phyloP scores from a whole-genome alignment of 768 basidiomycete species.

The Coprinopsis cinerea region DNA sequence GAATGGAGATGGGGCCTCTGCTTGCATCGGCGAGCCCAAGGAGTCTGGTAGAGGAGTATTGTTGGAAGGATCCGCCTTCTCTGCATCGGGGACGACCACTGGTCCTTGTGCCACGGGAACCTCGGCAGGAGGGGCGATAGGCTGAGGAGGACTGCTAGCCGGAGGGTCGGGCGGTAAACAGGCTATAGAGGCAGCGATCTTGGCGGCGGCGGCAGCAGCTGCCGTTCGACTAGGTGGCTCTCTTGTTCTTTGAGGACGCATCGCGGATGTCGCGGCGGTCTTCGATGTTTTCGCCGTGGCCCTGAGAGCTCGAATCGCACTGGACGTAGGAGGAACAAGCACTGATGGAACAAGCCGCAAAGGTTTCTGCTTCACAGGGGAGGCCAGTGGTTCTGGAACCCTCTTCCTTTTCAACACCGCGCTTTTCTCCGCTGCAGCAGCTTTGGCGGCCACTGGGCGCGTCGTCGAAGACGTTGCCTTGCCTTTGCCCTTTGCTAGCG shows the following conservation, averaged over 20 bases:
- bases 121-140: background rate
- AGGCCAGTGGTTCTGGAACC: background rate
- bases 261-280: background rate
- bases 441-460: background rate
- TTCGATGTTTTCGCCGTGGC: background rate
- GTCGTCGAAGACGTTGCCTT: background rate
- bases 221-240: constrained; percentile 4
- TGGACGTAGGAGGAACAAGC: constrained; percentile 6
- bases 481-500: constrained; percentile 5
- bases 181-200: constrained; percentile 6
- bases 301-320: constrained; percentile 9
- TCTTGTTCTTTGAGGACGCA: background rate
- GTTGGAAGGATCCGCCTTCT: background rate
- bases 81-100: too few species aligned
- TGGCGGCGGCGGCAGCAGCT: constrained; percentile 7
- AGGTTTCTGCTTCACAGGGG: background rate
- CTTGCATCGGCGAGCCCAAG: constrained; percentile 5
- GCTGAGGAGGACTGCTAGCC: background rate
- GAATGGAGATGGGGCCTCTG: constrained; percentile 1
- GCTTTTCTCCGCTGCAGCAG: background rate
- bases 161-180: background rate
- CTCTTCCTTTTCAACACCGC: constrained; percentile 2
- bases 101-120: too few species aligned
- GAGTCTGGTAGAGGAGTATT: constrained; percentile 1
- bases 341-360: constrained; percentile 25